Base-by-base conservation (phyloP, 2,329 filamentous ascomycete genomes). In the Aurifilum marmelostoma region DNA sequence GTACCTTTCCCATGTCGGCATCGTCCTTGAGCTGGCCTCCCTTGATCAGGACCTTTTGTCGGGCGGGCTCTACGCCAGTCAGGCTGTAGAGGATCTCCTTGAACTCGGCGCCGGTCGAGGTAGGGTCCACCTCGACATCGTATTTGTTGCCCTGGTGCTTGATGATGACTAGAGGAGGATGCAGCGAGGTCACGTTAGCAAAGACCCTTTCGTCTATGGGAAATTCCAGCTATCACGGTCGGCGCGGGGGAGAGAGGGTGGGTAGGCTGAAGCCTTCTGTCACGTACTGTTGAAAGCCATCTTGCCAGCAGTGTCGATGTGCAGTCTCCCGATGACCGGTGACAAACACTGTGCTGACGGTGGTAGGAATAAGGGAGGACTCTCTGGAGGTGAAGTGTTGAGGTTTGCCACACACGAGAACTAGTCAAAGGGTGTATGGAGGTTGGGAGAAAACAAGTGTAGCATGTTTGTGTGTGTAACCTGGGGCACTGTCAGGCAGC, bases 141-240 rank as follows among this genome's bases (percentile, higher is more conserved):
- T 98, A 92, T 79, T 94, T 95, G 80, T 96, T 97, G 83, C 95
- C 95, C 78, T 94, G 90, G 79, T 99, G 95, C 82, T 97, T 98
- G 74, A 99, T 91, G 78, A 94, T 86, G 74, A 99, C 94, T 97
- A 73, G 16, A 29, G 52, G 4, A 34, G 34, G 34, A 34, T n/a
- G 54, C 65, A 6, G 32, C 47, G 24, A 39, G 18, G 16, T 32
- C 61, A 60, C 32, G 69, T 79, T 68, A 79, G 76, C 62, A 63
- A 70, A 63, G 59, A 64, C 18, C 34, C n/a, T 37, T 21, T 16
- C n/a, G 32, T n/a, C 1, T 21, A 11, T 2, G 5, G 16, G 16
- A 21, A 18, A n/a, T n/a, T n/a, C 47, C 52, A 43, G 59, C 62
- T 52, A 52, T 71, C 16, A 27, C 6, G n/a, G 24, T n/a, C 18